Evolutionary conservation across 805 yeast genomes (phyloP), one percentile per base, ranked within the genome.

Genomic region (Monosporozyma solicola): DNA sequence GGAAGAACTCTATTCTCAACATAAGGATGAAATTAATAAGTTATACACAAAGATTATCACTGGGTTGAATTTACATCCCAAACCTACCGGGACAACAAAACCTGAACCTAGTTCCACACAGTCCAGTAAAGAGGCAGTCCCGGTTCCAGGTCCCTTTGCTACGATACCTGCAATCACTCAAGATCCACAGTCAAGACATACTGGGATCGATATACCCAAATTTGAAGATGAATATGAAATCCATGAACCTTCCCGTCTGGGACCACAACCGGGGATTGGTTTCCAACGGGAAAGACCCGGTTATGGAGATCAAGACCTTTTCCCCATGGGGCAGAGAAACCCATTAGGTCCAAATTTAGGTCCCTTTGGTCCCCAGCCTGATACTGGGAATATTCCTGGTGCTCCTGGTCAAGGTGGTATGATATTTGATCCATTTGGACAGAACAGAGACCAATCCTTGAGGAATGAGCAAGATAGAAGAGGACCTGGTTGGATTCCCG

Each of bases 171-270:
- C 35, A 1, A 22, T 43, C n/a, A 48, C 48, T 22, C 41, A 15
- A 32, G 39, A 31, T 4, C 5, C 39, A 9, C 39, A 46, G 10
- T 6, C n/a, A 31, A 46, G 41, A 16, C 20, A 16, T 16, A 20
- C 25, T 7, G 41, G 41, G 8, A 11, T 33, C 16, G 69, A 60
- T 46, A 61, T 67, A 54, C 71, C 71, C 8, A 61, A 62, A 11
- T 67, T 66, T 50, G 70, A 66, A 37, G 72, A 68, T 53, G 71
- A 68, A 44, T 64, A 64, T 49, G 61, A 67, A 46, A 50, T 63
- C 6, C 59, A 52, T 25, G 41, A 49, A 25, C 43, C 35, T 15
- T 25, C 35, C 8, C 9, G 15, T n/a, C 5, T 24, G 15, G 48
- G 48, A 20, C 29, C 45, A 20, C 37, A 25, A 43, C 53, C 58